Evolutionary conservation across 768 basidiomycete genomes (phyloP).

Genomic region (Auricularia sp.): DNA sequence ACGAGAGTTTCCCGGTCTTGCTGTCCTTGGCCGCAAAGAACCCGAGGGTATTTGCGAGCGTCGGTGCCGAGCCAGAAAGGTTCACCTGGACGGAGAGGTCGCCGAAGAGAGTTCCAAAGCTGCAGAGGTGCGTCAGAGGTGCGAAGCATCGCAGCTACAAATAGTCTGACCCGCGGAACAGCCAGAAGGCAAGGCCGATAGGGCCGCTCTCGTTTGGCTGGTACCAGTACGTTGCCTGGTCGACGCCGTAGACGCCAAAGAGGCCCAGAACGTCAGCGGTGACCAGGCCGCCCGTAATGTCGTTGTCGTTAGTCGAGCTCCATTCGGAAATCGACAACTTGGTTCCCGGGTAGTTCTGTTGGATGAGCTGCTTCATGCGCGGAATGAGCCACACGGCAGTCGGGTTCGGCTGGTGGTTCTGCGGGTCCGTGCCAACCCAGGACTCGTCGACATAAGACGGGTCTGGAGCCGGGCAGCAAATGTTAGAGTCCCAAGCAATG

Average conservation of each 20-base stretch:
- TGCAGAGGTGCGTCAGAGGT: conserved; percentile 9
- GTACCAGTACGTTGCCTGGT: conserved; percentile 37
- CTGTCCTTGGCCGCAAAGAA: conserved; percentile 36
- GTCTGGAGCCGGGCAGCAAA: conserved; percentile 11
- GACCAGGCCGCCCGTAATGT: conserved; percentile 43
- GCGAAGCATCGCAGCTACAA: not conserved
- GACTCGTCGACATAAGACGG: conserved; percentile 44
- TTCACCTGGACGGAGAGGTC: conserved; percentile 34
- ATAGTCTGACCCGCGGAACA: conserved; percentile 37
- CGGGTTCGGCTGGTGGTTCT: conserved; percentile 37
- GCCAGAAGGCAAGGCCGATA: conserved; percentile 45
- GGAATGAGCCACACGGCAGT: conserved; percentile 36
- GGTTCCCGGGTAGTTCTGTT: conserved; percentile 41
- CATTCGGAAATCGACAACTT: conserved; percentile 46
- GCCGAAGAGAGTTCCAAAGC: conserved; percentile 39
- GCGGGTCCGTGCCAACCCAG: conserved; percentile 36
- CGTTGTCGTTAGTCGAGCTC: conserved; percentile 37
- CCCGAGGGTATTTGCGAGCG: conserved; percentile 24
- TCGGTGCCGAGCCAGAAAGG: conserved; percentile 28
- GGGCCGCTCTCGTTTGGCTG: conserved; percentile 37
- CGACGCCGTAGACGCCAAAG: conserved; percentile 38
- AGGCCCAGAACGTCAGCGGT: conserved; percentile 43
- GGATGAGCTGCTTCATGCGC: conserved; percentile 39
- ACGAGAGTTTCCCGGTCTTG: conserved; percentile 23
- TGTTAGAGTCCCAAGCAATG: not conserved